A percentile compares a stretch with the other conserved stretches of the same genome.
Conservation (phyloP, 352 stramenopile species). For the Thalassiosira mediterranea region DNA sequence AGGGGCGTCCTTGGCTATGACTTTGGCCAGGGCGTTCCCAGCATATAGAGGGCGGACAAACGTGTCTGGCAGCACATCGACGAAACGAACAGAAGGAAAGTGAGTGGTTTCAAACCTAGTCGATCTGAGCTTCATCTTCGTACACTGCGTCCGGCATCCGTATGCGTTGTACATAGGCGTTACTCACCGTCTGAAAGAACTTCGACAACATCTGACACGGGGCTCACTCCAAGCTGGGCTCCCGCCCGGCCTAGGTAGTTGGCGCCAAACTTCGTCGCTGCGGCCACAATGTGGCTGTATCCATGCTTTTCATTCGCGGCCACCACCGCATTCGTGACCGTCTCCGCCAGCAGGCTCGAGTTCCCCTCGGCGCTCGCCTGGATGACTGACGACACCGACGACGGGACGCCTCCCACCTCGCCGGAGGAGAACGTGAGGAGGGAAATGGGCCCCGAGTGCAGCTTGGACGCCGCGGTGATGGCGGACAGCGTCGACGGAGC, state of each 20-base stretch:
- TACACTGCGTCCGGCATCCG: background rate
- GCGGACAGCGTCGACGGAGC: slow-evolving; percentile 49
- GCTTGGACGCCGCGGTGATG: slow-evolving; percentile 46
- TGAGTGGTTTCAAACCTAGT: slow-evolving; percentile 4
- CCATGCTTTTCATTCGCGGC: slow-evolving; percentile 68
- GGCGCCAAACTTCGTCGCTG: slow-evolving; percentile 94
- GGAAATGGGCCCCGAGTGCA: slow-evolving; percentile 46
- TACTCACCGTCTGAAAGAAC: slow-evolving; percentile 89
- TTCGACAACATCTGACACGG: slow-evolving; percentile 95
- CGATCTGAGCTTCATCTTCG: background rate
- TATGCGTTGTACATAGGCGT: background rate
- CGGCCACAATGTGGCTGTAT: slow-evolving; percentile 93
- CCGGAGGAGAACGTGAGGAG: slow-evolving; percentile 58
- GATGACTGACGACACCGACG: slow-evolving; percentile 44
- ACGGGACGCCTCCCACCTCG: slow-evolving; percentile 18
- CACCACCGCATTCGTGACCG: slow-evolving; percentile 88
- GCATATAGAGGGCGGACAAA: slow-evolving; percentile 94
- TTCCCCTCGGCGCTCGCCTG: slow-evolving; percentile 30
- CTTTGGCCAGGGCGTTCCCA: slow-evolving; percentile 89
- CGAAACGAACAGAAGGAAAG: slow-evolving; percentile 20
- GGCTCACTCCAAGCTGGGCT: slow-evolving; percentile 92
- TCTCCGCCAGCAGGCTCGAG: slow-evolving; percentile 84
- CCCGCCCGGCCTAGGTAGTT: slow-evolving; percentile 96
- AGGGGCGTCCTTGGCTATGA: slow-evolving; percentile 84
- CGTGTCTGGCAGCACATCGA: slow-evolving; percentile 85